phyloP scores from a whole-genome alignment of 768 basidiomycete species.

The Russula abietina region DNA sequence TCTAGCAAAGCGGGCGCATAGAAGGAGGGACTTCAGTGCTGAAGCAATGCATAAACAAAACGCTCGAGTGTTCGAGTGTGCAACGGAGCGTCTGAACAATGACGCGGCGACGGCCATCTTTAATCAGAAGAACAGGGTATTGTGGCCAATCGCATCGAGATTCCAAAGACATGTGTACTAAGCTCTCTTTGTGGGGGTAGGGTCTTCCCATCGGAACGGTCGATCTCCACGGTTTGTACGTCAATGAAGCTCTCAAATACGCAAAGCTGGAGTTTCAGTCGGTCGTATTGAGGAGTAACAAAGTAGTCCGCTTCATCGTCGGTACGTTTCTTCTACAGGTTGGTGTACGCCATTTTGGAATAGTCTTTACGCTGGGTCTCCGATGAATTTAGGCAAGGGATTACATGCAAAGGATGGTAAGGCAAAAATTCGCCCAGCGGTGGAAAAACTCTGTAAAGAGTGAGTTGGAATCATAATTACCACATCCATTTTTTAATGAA shows the following conservation, averaged over 20 bases:
- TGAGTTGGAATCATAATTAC: not conserved
- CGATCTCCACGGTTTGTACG: constrained; percentile 13
- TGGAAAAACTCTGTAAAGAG: constrained; percentile 1
- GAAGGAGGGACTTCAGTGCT: not conserved
- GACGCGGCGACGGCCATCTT: constrained; percentile 5
- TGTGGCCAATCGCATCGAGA: not conserved
- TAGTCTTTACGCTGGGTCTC: not conserved
- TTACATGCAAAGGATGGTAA: constrained; percentile 3
- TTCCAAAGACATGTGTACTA: not conserved
- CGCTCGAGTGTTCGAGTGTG: not conserved
- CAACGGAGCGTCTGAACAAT: not conserved
- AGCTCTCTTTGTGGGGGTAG: not conserved
- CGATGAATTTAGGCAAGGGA: not conserved
- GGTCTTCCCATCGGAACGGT: not conserved
- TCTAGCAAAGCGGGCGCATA: not conserved
- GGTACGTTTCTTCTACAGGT: not conserved
- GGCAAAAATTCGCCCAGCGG: constrained; percentile 11
- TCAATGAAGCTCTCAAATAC: not conserved
- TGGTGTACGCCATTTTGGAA: not conserved
- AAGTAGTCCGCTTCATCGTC: constrained; percentile 15
- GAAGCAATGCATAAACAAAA: not conserved
- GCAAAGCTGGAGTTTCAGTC: not conserved
- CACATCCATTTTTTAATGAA: not conserved
- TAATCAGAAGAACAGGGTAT: constrained; percentile 11
- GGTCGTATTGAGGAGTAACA: not conserved